Evolutionary conservation across 768 basidiomycete species (phyloP).

Genomic region (Phlegmacium glaucopus): DNA sequence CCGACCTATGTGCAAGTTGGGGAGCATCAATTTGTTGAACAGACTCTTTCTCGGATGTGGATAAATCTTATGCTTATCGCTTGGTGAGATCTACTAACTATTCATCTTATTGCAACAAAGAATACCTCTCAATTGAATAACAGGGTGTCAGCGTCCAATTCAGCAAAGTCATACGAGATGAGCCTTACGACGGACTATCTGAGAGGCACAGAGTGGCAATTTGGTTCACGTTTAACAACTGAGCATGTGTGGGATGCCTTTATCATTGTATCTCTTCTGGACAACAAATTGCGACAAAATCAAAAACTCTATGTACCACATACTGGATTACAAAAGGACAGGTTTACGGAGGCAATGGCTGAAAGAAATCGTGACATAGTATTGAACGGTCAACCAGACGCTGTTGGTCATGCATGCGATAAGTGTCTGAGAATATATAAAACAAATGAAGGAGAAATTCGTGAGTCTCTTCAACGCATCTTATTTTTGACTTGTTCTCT

Average conservation of each 20-base stretch:
- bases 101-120: no score
- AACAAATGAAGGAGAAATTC: slow-evolving; percentile 1
- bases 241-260: slow-evolving; percentile 31
- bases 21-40: slow-evolving; percentile 25
- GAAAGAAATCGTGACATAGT: slow-evolving; percentile 20
- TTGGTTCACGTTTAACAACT: slow-evolving; percentile 15
- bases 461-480: neutral
- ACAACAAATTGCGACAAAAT: slow-evolving; percentile 12
- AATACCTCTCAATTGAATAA: no score
- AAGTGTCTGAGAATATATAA: slow-evolving; percentile 18
- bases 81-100: slow-evolving; percentile 21
- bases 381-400: slow-evolving; percentile 21
- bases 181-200: slow-evolving; percentile 5
- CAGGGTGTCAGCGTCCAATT: slow-evolving; percentile 11
- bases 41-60: slow-evolving; percentile 13
- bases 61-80: slow-evolving; percentile 15
- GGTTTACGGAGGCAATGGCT: slow-evolving; percentile 23
- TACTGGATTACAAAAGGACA: slow-evolving; percentile 20
- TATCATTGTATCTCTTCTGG: slow-evolving; percentile 21
- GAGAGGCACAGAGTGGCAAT: slow-evolving; percentile 15
- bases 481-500: no score
- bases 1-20: slow-evolving; percentile 21
- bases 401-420: slow-evolving; percentile 22
- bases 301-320: slow-evolving; percentile 19
- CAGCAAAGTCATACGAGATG: neutral